Percentiles rank a stretch among this genome's conserved stretches.
These are phyloP conservation scores for Excoecaria cochinchinensis DNA, from an alignment of 345 rosid genomes.

Conservation along the genomic window DNA sequence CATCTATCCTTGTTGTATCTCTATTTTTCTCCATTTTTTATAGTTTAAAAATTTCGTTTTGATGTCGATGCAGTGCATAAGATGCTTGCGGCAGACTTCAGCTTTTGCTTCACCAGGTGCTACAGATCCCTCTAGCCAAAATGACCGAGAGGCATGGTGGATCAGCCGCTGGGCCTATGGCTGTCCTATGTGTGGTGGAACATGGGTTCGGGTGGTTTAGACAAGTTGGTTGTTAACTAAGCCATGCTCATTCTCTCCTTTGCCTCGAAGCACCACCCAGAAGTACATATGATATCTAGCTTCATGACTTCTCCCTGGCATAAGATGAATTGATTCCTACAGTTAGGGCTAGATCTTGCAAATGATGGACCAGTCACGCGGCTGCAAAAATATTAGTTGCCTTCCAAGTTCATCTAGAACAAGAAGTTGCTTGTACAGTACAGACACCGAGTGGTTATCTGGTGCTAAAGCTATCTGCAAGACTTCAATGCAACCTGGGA, in stretches of 20 bases:
- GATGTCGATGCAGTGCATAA: slow-evolving; percentile 68
- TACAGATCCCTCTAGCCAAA: slow-evolving; percentile 47
- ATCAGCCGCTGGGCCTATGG: slow-evolving; percentile 96
- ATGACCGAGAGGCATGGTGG: slow-evolving; percentile 83
- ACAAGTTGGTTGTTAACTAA: not conserved
- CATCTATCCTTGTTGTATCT: not conserved
- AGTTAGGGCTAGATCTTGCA: not conserved
- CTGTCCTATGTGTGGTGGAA: slow-evolving; percentile 98
- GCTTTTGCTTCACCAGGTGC: slow-evolving; percentile 74
- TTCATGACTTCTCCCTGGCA: not conserved
- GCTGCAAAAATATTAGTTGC: not conserved
- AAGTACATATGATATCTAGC: not conserved
- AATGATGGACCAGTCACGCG: not conserved
- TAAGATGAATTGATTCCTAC: not conserved
- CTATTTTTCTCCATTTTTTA: not conserved
- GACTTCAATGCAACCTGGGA: not conserved
- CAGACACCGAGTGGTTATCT: not conserved
- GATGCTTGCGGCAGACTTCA: slow-evolving; percentile 94
- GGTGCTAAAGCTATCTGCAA: not conserved
- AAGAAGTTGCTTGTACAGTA: not conserved
- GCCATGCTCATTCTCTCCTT: not conserved
- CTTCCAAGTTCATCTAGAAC: not conserved
- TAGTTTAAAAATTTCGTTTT: not conserved
- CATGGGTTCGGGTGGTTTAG: slow-evolving; percentile 96
- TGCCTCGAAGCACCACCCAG: not conserved